Evolutionary conservation across 176 grass and related monocot genomes (phyloP), one percentile per base, ranked within the genome.

Genomic region (Metroxylon sagu): DNA sequence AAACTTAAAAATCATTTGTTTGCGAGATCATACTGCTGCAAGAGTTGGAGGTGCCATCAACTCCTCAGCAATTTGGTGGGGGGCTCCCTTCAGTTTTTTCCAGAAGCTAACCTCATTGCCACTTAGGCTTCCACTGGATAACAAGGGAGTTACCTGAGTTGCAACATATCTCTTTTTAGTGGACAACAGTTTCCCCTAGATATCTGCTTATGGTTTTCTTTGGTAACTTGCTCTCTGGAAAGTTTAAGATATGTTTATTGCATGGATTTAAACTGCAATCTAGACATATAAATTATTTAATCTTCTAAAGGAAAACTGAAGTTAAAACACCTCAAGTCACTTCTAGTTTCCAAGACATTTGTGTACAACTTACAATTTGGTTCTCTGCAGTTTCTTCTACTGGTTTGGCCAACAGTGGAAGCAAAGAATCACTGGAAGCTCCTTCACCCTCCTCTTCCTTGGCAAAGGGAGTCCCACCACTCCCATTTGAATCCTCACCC

Each of bases 31-130:
- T 80, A 96, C 91, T 0, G 91, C 83, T 12, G 83, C 81, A 65
- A 90, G 65, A 6, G 91, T 96, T 23, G 91, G 86, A 50, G 91
- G 91, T 49, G 77, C 79, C 57, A 90, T 65, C 71, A 96, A 56
- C 71, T 87, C 91, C 72, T 85, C 61, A 4, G 74, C 16, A 60
- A 90, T 21, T 66, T 96, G 74, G 4, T 74, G 65, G n/a, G 74
- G 21, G 27, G 55, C 26, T 65, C 79, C 80, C 66, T 90, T 96
- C 3, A 80, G 43, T 25, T 76, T 71, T 12, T 70, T 2, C 70
- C 75, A 97, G 31, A 88, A 75, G 29, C 72, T 83, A 60, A 77
- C 81, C 23, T 26, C 54, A 6, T 80, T 57, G 8, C 49, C 48
- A 18, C 52, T 68, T 3, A 30, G 19, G 55, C 65, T 81, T 26